Conservation (phyloP, 2,329 filamentous ascomycete genomes). For the Colletotrichum gigasporum region DNA sequence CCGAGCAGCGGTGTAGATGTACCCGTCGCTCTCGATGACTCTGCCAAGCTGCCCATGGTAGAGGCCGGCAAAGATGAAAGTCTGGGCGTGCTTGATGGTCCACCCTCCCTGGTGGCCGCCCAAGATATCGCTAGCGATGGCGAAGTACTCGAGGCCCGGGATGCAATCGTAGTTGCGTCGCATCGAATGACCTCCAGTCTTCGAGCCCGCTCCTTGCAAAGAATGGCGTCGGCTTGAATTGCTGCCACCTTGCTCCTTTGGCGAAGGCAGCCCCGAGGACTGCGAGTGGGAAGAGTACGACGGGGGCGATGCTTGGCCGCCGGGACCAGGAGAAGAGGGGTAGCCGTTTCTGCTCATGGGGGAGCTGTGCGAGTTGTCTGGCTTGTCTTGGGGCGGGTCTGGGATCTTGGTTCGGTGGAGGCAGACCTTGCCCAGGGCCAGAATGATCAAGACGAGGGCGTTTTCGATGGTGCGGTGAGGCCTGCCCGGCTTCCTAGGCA, state of each 20-base stretch:
- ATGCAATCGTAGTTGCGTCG: conserved; percentile 82
- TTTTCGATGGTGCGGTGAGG: conserved; percentile 78
- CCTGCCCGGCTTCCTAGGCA: conserved; percentile 50
- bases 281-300: conserved; percentile 53
- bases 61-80: conserved; percentile 83
- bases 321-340: conserved; percentile 54
- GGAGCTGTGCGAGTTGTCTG: conserved; percentile 47
- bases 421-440: conserved; percentile 89
- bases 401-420: conserved; percentile 62
- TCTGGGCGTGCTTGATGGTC: conserved; percentile 85
- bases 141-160: conserved; percentile 90
- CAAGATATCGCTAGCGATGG: conserved; percentile 85
- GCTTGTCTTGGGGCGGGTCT: conserved; percentile 52
- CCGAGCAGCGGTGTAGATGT: conserved; percentile 65
- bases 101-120: conserved; percentile 82
- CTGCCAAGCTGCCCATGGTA: conserved; percentile 90
- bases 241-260: conserved; percentile 58
- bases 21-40: conserved; percentile 83
- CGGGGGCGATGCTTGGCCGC: conserved; percentile 63
- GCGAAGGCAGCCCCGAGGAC: conserved; percentile 61
- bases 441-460: conserved; percentile 81
- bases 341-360: conserved; percentile 57
- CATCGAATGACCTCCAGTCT: conserved; percentile 29
- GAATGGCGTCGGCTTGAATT: conserved; percentile 59
- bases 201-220: conserved; percentile 51